Conservation (phyloP, 148 eudicot genomes). For the Cornus florida region DNA sequence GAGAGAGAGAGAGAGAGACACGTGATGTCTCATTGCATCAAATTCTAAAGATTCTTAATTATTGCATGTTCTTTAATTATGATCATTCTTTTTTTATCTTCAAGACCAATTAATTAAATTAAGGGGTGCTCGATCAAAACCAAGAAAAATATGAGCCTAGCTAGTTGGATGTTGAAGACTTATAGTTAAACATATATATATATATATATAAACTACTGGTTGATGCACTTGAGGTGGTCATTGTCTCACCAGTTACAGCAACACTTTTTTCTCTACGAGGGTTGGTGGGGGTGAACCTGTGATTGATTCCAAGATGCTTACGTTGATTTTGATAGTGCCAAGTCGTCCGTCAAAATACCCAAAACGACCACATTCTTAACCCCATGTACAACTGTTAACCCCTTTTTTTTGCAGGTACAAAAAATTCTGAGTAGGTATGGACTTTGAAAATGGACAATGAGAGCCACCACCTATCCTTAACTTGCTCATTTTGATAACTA, state of each 20-base stretch:
- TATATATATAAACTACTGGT: background rate
- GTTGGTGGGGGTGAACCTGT: background rate
- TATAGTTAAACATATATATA: background rate
- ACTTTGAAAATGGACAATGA: background rate
- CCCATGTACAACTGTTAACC: background rate
- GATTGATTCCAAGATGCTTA: background rate
- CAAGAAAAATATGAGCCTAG: background rate
- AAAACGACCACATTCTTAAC: background rate
- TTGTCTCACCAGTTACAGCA: background rate
- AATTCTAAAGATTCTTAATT: too few species aligned
- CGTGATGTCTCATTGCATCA: too few species aligned
- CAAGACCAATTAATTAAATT: too few species aligned
- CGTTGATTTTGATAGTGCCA: background rate
- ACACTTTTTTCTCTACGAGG: background rate
- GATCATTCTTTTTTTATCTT: too few species aligned
- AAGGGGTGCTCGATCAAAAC: background rate
- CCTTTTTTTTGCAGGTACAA: background rate
- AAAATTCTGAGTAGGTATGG: background rate
- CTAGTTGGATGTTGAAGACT: background rate
- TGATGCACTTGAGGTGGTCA: background rate
- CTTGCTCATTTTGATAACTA: too few species aligned
- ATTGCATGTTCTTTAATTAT: too few species aligned
- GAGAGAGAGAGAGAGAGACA: too few species aligned
- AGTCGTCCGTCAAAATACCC: background rate
- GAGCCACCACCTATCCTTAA: too few species aligned